Conservation (phyloP, 164 flowering plant genomes). For the Magnolia officinalis region DNA sequence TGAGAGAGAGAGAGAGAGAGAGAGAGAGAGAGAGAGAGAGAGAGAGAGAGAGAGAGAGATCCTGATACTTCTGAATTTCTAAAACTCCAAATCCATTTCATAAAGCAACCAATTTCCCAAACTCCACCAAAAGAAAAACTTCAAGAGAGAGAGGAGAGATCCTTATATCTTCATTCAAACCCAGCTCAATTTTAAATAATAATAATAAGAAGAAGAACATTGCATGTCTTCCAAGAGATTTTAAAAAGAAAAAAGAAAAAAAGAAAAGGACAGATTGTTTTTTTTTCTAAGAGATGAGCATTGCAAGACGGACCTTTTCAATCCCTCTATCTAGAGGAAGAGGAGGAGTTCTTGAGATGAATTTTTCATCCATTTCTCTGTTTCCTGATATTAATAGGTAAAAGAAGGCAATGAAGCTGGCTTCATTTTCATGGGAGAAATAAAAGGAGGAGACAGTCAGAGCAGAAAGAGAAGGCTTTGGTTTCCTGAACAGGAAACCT, state of each 20-base stretch:
- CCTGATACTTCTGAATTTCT: neutral
- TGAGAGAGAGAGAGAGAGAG: neutral
- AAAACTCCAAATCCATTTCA: neutral
- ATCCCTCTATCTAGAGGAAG: slow-evolving; percentile 32
- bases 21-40: neutral
- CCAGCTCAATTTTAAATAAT: neutral
- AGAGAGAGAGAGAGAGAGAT: neutral
- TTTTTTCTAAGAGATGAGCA: neutral
- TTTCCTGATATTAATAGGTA: neutral
- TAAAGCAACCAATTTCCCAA: neutral
- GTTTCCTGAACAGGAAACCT: slow-evolving; percentile 21
- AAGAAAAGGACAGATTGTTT: neutral
- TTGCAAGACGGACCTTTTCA: slow-evolving; percentile 38
- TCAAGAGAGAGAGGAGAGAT: neutral
- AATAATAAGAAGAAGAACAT: neutral
- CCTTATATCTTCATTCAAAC: neutral
- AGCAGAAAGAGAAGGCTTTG: slow-evolving; percentile 13
- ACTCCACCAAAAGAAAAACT: neutral
- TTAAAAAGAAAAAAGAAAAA: neutral
- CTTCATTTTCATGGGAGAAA: slow-evolving; percentile 16
- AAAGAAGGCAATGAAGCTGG: slow-evolving; percentile 1
- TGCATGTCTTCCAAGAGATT: slow-evolving; percentile 2
- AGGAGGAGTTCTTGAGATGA: slow-evolving; percentile 13
- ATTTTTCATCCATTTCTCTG: slow-evolving; percentile 33
- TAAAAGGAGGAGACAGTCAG: slow-evolving; percentile 9